Base-by-base conservation (phyloP, 2,329 filamentous ascomycete genomes). In the Dothistroma pini region DNA sequence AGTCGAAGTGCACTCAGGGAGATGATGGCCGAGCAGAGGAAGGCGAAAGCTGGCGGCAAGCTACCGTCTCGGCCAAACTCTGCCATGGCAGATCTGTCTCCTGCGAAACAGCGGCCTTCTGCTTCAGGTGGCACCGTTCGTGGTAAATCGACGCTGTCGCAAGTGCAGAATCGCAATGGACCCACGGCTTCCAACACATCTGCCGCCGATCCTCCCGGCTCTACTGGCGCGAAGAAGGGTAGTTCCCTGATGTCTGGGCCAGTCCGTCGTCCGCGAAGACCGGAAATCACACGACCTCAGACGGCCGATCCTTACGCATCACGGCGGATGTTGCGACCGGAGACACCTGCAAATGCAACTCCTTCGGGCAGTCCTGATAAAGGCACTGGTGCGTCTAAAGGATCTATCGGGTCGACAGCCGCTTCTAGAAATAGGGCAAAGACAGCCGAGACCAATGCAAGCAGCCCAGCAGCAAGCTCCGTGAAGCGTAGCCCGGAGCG, bases 1-100 rank as follows among this genome's bases (percentile, higher is more conserved):
- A 74, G 72, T 50, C 75, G 82, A 41, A 77, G 76, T 11, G 90
- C 89, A 11, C 76, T 97, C 29, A 88, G 90, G 65, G 93, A 96
- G 70, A 82, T 90, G 3, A 92, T 97, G 81, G 92, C 91, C 6
- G 71, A 74, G 56, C 68, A 73, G 60, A 89, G 93, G 72, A 93
- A 91, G 77, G 91, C 79, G 61, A 83, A 81, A 54, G 76, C 76
- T 49, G 77, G 76, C 47, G 77, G 77, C 65, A 73, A 74, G 60
- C 72, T 80, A 52, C 79, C 80, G 22, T 79, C 83, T 53, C 79
- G 83, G 19, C 83, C 84, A n/a, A 83, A 77, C 68, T 85, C 84
- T 62, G 83, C 83, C 54, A 83, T 83, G 70, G 81, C 83, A 32
- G 76, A 76, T 49, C 80, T 84, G 64, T 77, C 82, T 47, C 78